phyloP scores from a whole-genome alignment of 2,329 filamentous ascomycete species.

The Penicillium oxalicum region DNA sequence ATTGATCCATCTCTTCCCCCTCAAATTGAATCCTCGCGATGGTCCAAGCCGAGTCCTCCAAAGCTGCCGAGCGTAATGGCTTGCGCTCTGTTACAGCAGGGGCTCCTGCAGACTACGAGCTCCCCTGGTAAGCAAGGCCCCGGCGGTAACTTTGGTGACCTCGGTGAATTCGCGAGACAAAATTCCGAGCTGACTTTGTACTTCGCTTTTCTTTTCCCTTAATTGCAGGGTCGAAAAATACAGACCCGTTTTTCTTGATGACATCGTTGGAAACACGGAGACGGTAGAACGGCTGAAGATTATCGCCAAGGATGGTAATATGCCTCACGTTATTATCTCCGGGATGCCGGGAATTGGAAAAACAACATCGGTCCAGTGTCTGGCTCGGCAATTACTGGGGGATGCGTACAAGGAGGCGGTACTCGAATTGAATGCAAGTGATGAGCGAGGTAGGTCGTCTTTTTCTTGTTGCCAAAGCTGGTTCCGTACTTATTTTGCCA shows the following conservation, averaged over 20 bases:
- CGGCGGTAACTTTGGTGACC: no score
- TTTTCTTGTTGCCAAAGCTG: not conserved
- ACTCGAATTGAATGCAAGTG: slow-evolving; percentile 89
- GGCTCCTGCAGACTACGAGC: slow-evolving; percentile 42
- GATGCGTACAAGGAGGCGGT: slow-evolving; percentile 97
- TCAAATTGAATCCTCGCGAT: slow-evolving; percentile 22
- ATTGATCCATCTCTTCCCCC: not conserved
- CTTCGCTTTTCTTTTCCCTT: not conserved
- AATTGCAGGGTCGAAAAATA: slow-evolving; percentile 89
- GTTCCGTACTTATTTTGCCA: not conserved
- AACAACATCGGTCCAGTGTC: slow-evolving; percentile 89
- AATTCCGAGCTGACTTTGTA: slow-evolving; percentile 9
- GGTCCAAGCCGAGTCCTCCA: slow-evolving; percentile 45
- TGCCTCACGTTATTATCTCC: slow-evolving; percentile 99
- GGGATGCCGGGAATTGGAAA: slow-evolving; percentile 99
- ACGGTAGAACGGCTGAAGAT: slow-evolving; percentile 97
- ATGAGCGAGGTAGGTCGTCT: slow-evolving; percentile 65
- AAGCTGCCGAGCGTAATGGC: slow-evolving; percentile 38
- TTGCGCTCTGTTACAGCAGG: slow-evolving; percentile 36
- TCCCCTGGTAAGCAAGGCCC: slow-evolving; percentile 40
- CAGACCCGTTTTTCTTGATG: slow-evolving; percentile 86
- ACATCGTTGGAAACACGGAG: slow-evolving; percentile 96
- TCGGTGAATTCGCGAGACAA: not conserved
- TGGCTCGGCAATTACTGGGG: slow-evolving; percentile 84
- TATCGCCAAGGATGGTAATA: slow-evolving; percentile 96